Conservation (phyloP, 495 filamentous ascomycete genomes). For the Xylaria intraflava region DNA sequence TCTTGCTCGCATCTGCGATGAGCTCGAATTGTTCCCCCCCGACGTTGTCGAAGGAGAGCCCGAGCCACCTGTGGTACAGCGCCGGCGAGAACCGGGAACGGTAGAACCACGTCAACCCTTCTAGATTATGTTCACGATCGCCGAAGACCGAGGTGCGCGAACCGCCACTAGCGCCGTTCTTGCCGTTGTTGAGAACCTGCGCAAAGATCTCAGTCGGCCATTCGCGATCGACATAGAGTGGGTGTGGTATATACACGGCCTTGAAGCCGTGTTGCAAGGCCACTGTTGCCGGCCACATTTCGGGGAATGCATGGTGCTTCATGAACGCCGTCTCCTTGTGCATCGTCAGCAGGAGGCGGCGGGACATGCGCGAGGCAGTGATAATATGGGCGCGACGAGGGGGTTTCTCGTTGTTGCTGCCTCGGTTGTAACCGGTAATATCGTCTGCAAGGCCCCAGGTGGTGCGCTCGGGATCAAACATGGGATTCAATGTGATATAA, state of each 20-base stretch:
- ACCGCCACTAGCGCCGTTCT: constrained; percentile 69
- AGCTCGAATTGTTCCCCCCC: constrained; percentile 79
- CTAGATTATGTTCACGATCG: constrained; percentile 83
- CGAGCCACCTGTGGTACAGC: constrained; percentile 82
- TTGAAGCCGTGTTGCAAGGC: constrained; percentile 93
- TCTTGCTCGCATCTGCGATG: constrained; percentile 44
- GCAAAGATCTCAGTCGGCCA: constrained; percentile 82
- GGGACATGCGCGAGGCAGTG: constrained; percentile 74
- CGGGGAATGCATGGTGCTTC: constrained; percentile 85
- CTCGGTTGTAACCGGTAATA: constrained; percentile 80
- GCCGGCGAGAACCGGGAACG: constrained; percentile 78
- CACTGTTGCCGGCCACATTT: constrained; percentile 88
- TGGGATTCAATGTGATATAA: constrained; percentile 85
- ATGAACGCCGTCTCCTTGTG: constrained; percentile 76
- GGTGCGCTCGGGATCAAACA: constrained; percentile 85
- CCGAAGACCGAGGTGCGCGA: constrained; percentile 71
- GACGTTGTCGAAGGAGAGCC: constrained; percentile 74
- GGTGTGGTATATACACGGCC: constrained; percentile 88
- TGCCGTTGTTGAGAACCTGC: constrained; percentile 74
- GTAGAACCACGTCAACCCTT: constrained; percentile 90
- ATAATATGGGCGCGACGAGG: constrained; percentile 86
- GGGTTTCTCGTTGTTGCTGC: constrained; percentile 48
- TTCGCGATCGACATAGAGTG: constrained; percentile 79
- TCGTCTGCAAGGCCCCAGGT: constrained; percentile 84
- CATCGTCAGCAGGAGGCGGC: constrained; percentile 77